Base-by-base conservation (phyloP, 495 filamentous ascomycete genomes). In the Penicillium verhagenii region DNA sequence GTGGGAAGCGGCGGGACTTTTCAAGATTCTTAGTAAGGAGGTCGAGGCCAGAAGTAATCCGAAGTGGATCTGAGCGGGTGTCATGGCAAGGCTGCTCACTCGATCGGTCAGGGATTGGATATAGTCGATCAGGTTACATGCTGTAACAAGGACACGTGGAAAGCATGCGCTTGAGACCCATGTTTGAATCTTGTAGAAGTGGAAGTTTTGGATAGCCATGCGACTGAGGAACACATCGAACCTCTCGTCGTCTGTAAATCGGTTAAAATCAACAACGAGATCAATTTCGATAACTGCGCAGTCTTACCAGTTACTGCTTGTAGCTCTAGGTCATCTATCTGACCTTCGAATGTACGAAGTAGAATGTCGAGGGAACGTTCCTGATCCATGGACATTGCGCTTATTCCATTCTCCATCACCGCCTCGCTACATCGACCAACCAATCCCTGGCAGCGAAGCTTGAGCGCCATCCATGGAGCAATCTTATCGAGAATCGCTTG, bases 101-200 rank as follows among this genome's bases (percentile, higher is more conserved):
- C 53, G 56, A 26, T 66, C 58, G 6, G 49, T 50, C 2, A 76
- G 31, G 6, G 54, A 51, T 23, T 66, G 64, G 4, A 74, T 45
- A 3, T 57, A 57, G 11, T 77, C 67, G 14, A 79, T 68, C 16
- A 75, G 52, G 3, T 52, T 54, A 53, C 73, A 77, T 2, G 75
- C 66, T 0, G 71, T 71, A 8, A 48, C 54, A 2, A 70, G 54
- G 16, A 79, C 59, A 8, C 67, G 66, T 3, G 63, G 61, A 24
- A 74, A 65, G 25, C 70, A 72, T 10, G 53, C 64, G 6, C 61
- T 66, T 11, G 68, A 65, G 3, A 63, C 50, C 0, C 63, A 28
- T 0, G 66, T 71, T 11, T 71, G 63, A 19, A 55, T 68, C 54
- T 76, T 76, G 55, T 70, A 72, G 25, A 79, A 72, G 61, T 79